Conservation (phyloP, 2,329 filamentous ascomycete species). For the Blastomyces emzantsi region DNA sequence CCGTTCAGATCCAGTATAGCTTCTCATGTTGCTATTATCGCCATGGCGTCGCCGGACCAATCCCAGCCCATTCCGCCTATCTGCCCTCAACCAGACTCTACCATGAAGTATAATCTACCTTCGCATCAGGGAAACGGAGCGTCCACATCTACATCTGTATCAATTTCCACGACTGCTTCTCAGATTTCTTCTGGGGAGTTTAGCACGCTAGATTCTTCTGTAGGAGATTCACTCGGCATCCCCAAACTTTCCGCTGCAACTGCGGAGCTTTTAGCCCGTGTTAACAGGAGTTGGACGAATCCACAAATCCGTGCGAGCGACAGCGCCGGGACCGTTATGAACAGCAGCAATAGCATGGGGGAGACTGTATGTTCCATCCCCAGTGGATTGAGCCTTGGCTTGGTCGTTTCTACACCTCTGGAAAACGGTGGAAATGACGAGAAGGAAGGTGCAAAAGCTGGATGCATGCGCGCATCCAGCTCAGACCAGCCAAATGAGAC, state of each 20-base stretch:
- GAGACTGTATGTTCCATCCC: background rate
- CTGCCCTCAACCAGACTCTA: background rate
- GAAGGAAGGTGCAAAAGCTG: background rate
- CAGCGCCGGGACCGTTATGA: background rate
- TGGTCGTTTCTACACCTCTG: background rate
- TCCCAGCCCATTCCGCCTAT: background rate
- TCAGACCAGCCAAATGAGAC: background rate
- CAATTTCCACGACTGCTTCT: background rate
- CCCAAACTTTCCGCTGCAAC: conserved; percentile 10
- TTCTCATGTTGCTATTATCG: background rate
- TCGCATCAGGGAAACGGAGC: background rate
- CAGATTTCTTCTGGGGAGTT: background rate
- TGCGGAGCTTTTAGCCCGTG: conserved; percentile 7
- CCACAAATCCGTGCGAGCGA: background rate
- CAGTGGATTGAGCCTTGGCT: background rate
- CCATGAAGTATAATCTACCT: background rate
- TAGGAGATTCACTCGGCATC: background rate
- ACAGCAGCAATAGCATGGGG: background rate
- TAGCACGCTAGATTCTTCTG: background rate
- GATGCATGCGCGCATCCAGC: background rate
- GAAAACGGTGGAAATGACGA: background rate
- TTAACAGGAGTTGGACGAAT: conserved; percentile 3
- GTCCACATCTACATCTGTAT: background rate
- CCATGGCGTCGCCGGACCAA: conserved; percentile 6
- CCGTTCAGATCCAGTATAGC: background rate